Evolutionary conservation across 306 rosid genomes (phyloP).

Genomic region (Pyrus betulifolia): DNA sequence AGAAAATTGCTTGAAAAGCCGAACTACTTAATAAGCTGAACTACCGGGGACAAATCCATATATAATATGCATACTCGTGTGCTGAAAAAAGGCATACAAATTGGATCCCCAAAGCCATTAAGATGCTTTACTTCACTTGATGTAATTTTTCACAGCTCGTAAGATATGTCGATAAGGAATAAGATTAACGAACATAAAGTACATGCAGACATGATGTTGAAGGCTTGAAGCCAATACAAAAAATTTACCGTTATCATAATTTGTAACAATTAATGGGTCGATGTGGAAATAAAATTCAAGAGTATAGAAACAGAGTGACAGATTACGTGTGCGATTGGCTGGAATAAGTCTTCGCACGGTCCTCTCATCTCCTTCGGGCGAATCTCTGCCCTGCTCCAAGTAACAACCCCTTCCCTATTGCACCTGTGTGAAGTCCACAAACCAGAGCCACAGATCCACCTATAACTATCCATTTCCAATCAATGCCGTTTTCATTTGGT

Average conservation of each 20-base stretch:
- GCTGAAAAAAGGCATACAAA: background rate
- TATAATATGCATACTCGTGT: too few relatives aligned
- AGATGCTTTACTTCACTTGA: too few relatives aligned
- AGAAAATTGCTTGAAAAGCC: too few relatives aligned
- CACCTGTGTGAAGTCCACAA: conserved; percentile 81
- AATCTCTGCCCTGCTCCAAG: conserved; percentile 88
- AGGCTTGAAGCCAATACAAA: background rate
- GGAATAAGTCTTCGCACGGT: conserved; percentile 6
- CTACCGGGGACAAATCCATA: too few relatives aligned
- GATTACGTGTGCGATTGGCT: conserved; percentile 9
- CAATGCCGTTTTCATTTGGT: conserved; percentile 46
- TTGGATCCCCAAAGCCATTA: background rate
- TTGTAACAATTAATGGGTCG: background rate
- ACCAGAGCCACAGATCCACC: conserved; percentile 92
- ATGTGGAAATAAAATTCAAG: background rate
- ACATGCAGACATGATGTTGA: background rate
- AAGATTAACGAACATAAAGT: background rate
- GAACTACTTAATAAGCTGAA: too few relatives aligned
- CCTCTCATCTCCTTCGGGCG: conserved; percentile 46
- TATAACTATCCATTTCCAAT: conserved; percentile 91
- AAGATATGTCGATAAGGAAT: background rate
- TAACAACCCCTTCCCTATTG: conserved; percentile 65
- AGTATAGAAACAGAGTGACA: background rate
- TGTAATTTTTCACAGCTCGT: background rate
- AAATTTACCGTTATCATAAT: background rate